phyloP scores from a whole-genome alignment of 495 filamentous ascomycete species.

The Penicillium mononematosum region DNA sequence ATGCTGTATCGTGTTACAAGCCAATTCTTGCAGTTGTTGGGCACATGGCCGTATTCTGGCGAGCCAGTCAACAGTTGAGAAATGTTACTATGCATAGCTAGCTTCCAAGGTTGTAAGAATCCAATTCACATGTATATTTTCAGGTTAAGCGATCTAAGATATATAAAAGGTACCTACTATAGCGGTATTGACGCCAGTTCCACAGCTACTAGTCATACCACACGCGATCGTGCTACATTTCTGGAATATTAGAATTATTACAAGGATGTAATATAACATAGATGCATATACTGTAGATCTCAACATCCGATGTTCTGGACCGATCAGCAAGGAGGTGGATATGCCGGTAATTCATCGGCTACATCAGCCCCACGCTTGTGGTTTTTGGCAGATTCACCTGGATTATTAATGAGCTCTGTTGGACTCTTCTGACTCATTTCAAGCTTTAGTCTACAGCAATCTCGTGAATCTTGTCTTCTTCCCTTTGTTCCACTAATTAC shows the following conservation, averaged over 20 bases:
- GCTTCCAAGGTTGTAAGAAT: neutral
- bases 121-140: neutral
- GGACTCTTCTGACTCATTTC: neutral
- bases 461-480: neutral
- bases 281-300: neutral
- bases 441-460: too few species aligned
- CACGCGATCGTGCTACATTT: neutral
- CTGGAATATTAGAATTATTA: neutral
- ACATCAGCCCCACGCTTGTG: slow-evolving; percentile 18
- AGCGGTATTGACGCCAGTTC: neutral
- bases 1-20: neutral
- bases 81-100: neutral
- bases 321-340: slow-evolving; percentile 10
- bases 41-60: neutral
- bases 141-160: neutral
- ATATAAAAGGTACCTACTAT: neutral
- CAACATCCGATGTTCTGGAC: slow-evolving; percentile 15
- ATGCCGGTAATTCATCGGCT: slow-evolving; percentile 25
- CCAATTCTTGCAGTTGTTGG: neutral
- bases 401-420: slow-evolving; percentile 20
- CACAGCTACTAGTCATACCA: neutral
- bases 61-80: neutral
- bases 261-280: neutral
- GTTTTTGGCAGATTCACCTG: slow-evolving; percentile 23
- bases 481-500: neutral